Conservation (phyloP, 1,284 basidiomycete genomes). For the Cutaneotrichosporon spelunceum region DNA sequence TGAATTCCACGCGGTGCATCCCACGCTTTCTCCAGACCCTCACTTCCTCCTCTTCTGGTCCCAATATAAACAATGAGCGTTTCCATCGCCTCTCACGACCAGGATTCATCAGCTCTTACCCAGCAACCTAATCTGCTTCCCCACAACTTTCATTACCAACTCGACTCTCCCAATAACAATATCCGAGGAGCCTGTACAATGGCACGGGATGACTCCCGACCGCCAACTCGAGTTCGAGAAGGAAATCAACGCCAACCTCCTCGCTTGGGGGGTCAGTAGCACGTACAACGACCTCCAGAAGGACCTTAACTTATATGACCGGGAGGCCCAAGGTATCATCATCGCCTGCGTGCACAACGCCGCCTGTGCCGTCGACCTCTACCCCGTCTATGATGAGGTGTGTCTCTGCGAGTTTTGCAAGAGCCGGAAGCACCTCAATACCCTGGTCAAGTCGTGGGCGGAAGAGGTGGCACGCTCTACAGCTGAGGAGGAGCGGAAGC, state of each 20-base stretch:
- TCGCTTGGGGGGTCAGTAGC: not conserved
- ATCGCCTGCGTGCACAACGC: not conserved
- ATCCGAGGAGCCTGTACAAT: no score
- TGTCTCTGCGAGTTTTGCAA: not conserved
- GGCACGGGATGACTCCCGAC: not conserved
- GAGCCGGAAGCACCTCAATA: not conserved
- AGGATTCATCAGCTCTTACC: no score
- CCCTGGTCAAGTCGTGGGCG: no score
- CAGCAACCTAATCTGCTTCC: no score
- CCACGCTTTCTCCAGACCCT: no score
- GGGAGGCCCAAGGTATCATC: not conserved
- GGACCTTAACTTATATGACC: not conserved
- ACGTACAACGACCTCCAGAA: not conserved
- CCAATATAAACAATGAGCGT: no score
- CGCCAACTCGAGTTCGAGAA: not conserved
- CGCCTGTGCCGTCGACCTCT: not conserved
- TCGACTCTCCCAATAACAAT: not conserved
- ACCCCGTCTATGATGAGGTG: not conserved
- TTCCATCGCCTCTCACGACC: no score
- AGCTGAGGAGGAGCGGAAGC: no score
- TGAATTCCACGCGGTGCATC: no score
- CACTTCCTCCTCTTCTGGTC: no score
- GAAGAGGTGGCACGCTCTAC: no score
- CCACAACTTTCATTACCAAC: not conserved
- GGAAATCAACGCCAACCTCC: not conserved